A percentile compares a stretch with the other conserved stretches of the same genome.
Conservation (phyloP, 1,284 basidiomycete genomes). For the Rhodotorula sp. region DNA sequence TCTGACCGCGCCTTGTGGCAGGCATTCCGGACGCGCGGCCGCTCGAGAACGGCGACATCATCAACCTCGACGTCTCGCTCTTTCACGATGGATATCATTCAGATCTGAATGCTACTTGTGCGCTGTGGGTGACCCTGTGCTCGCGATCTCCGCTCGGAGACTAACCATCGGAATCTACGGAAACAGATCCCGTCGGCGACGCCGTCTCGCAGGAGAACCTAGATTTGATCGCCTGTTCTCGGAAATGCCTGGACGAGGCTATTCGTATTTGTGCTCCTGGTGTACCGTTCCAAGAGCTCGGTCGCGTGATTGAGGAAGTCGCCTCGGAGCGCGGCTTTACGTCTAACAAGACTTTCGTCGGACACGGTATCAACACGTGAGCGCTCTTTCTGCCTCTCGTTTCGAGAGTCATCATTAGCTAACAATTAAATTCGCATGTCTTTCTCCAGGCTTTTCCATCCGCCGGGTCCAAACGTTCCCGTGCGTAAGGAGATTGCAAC, state of each 20-base stretch:
- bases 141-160: not conserved
- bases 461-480: slow-evolving; percentile 56
- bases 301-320: slow-evolving; percentile 66
- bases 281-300: slow-evolving; percentile 52
- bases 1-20: slow-evolving; percentile 17
- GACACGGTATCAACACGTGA: slow-evolving; percentile 78
- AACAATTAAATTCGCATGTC: not conserved
- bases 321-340: slow-evolving; percentile 75
- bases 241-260: slow-evolving; percentile 76
- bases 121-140: not conserved
- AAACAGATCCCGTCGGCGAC: slow-evolving; percentile 27
- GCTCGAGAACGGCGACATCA: slow-evolving; percentile 83
- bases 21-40: slow-evolving; percentile 88
- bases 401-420: no score
- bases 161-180: no score
- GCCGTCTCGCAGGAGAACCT: slow-evolving; percentile 62
- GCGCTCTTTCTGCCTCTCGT: not conserved
- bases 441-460: slow-evolving; percentile 6
- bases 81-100: slow-evolving; percentile 76
- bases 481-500: slow-evolving; percentile 39
- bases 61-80: slow-evolving; percentile 73
- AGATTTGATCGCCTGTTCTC: slow-evolving; percentile 70
- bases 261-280: slow-evolving; percentile 52
- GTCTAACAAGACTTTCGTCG: slow-evolving; percentile 73
- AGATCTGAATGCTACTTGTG: slow-evolving; percentile 71